A percentile compares a stretch with the other conserved stretches of the same genome.
Evolutionary conservation across 2,329 filamentous ascomycete species (phyloP).

Genomic region (Aspergillus calidoustus): DNA sequence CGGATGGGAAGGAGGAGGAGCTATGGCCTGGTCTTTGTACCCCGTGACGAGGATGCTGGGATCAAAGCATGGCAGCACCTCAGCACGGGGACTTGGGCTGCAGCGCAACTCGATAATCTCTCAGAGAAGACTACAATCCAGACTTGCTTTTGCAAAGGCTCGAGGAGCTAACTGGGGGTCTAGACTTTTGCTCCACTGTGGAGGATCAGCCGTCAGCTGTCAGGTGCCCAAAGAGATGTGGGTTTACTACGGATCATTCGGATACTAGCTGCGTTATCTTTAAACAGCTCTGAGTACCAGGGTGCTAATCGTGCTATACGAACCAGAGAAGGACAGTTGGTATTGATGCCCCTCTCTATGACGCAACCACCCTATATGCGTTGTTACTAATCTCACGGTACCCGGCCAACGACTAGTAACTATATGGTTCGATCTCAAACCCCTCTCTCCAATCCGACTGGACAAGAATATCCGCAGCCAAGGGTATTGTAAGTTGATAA

Average conservation of each 20-base stretch:
- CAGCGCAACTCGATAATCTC: conserved; percentile 12
- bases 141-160: background rate
- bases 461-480: background rate
- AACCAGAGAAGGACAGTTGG: background rate
- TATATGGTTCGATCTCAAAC: conserved; percentile 6
- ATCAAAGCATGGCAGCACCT: conserved; percentile 21
- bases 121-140: conserved; percentile 5
- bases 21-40: conserved; percentile 17
- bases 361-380: conserved; percentile 15
- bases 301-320: background rate
- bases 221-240: background rate
- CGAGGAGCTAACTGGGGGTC: conserved; percentile 3
- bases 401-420: background rate
- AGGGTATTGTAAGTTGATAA: background rate
- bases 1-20: conserved; percentile 6
- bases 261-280: background rate
- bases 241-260: background rate
- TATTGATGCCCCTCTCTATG: conserved; percentile 4
- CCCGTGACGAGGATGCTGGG: conserved; percentile 22
- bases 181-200: conserved; percentile 9
- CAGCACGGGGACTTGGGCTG: conserved; percentile 11
- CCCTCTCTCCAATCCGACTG: background rate
- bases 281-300: background rate
- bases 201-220: conserved; percentile 8
- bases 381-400: conserved; percentile 3